Evolutionary conservation across 805 yeast genomes (phyloP).

Genomic region (Candida patagonica): DNA sequence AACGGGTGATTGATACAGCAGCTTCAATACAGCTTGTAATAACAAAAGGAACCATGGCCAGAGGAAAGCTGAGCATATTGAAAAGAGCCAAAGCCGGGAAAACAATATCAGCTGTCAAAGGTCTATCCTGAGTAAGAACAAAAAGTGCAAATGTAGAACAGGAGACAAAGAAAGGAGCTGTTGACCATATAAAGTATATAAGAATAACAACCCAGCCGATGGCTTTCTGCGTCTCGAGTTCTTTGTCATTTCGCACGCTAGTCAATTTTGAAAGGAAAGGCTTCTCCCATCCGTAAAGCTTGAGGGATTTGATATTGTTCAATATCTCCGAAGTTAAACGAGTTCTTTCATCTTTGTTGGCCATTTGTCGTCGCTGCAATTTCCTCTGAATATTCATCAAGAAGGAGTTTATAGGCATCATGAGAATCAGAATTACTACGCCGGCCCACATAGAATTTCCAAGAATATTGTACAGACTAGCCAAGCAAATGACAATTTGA

Average conservation of each 20-base stretch:
- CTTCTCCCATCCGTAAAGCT: conserved; percentile 80
- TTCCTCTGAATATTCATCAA: conserved; percentile 31
- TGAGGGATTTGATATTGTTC: conserved; percentile 80
- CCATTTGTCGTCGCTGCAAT: conserved; percentile 81
- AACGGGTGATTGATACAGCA: conserved; percentile 46
- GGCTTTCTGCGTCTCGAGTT: conserved; percentile 67
- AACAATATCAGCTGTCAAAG: conserved; percentile 83
- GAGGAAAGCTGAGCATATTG: conserved; percentile 82
- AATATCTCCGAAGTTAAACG: conserved; percentile 80
- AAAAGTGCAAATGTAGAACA: conserved; percentile 86
- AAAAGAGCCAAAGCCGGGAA: conserved; percentile 53
- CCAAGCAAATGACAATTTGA: conserved; percentile 70
- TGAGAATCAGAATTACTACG: conserved; percentile 54
- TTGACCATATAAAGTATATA: conserved; percentile 73
- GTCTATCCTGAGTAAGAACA: conserved; percentile 49
- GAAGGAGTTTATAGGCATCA: conserved; percentile 73
- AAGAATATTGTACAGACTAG: conserved; percentile 60
- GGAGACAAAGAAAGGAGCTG: conserved; percentile 87
- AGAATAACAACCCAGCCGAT: conserved; percentile 74
- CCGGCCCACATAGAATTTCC: conserved; percentile 93
- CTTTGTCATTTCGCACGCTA: conserved; percentile 45
- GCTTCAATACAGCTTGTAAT: conserved; percentile 82
- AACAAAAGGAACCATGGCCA: conserved; percentile 86
- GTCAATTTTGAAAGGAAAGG: conserved; percentile 54
- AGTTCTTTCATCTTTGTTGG: conserved; percentile 65